phyloP scores from a whole-genome alignment of 352 stramenopile genomes.

The Saprolegnia parasitica region DNA sequence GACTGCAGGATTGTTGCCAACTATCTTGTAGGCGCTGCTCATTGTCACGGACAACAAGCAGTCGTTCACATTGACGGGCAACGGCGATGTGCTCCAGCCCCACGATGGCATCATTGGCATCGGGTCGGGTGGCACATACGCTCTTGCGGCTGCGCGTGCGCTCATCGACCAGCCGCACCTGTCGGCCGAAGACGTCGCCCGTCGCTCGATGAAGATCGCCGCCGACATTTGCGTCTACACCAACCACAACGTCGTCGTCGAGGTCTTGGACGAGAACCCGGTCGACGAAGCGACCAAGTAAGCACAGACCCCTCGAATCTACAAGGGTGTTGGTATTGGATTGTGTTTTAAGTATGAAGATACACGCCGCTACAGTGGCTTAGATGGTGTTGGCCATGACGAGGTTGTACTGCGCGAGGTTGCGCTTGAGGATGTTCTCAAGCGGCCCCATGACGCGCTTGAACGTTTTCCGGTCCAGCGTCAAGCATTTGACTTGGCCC shows the following conservation, averaged over 20 bases:
- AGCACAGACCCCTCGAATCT: slow-evolving; percentile 19
- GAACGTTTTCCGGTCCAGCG: slow-evolving; percentile 90
- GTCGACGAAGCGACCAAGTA: slow-evolving; percentile 1
- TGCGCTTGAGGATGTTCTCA: slow-evolving; percentile 88
- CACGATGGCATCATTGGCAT: slow-evolving; percentile 96
- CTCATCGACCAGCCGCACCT: slow-evolving; percentile 92
- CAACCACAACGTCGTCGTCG: slow-evolving; percentile 95
- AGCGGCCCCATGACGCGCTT: slow-evolving; percentile 86
- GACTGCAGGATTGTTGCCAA: slow-evolving; percentile 35
- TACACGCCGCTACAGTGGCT: slow-evolving; percentile 22
- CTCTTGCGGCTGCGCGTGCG: slow-evolving; percentile 93
- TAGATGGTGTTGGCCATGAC: slow-evolving; percentile 89
- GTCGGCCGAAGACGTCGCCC: slow-evolving; percentile 91
- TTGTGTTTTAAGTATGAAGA: not conserved
- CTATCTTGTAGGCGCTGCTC: slow-evolving; percentile 49
- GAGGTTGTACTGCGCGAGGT: slow-evolving; percentile 88
- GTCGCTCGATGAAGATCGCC: slow-evolving; percentile 94
- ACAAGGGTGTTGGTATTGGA: not conserved
- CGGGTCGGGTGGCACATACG: slow-evolving; percentile 90
- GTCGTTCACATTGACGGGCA: slow-evolving; percentile 97
- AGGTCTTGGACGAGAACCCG: slow-evolving; percentile 71
- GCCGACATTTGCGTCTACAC: slow-evolving; percentile 98
- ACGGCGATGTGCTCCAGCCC: slow-evolving; percentile 97
- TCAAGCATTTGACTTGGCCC: slow-evolving; percentile 85
- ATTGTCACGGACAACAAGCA: slow-evolving; percentile 95